Evolutionary conservation across 78 protist genomes (phyloP).

Genomic region (Dictyostelium intermedium): DNA sequence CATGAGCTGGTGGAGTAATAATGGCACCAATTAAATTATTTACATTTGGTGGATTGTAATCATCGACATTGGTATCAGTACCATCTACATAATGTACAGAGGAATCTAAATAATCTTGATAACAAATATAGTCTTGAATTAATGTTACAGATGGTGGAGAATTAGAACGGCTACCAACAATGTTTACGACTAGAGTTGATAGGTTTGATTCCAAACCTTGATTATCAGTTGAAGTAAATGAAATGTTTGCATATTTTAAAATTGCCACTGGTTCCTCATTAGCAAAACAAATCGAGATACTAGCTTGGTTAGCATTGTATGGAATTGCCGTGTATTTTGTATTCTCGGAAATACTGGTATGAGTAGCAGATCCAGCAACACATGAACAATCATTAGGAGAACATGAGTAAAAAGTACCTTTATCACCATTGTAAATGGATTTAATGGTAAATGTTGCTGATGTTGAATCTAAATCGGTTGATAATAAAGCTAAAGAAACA

Average conservation of each 20-base stretch:
- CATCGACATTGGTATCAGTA: not conserved
- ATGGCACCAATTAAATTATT: not conserved
- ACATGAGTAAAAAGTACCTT: not conserved
- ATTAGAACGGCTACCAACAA: constrained; percentile 19
- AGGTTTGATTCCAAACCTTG: not conserved
- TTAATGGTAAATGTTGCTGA: not conserved
- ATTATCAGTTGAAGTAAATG: not conserved
- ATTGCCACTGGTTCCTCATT: not conserved
- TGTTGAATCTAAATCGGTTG: not conserved
- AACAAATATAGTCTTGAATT: not conserved
- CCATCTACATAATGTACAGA: not conserved
- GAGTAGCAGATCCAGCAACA: not conserved
- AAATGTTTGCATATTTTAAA: not conserved
- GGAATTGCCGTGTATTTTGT: not conserved
- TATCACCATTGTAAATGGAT: not conserved
- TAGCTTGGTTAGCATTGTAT: not conserved
- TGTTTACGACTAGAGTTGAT: not conserved
- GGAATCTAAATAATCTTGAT: not conserved
- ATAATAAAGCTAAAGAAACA: not conserved
- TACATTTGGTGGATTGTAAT: not conserved
- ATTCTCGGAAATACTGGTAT: not conserved
- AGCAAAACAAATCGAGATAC: not conserved
- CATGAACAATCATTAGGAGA: not conserved
- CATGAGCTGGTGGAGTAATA: not conserved
- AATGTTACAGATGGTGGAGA: not conserved